Evolutionary conservation across 331 rosid genomes (phyloP).

Genomic region (Quercus phellos): DNA sequence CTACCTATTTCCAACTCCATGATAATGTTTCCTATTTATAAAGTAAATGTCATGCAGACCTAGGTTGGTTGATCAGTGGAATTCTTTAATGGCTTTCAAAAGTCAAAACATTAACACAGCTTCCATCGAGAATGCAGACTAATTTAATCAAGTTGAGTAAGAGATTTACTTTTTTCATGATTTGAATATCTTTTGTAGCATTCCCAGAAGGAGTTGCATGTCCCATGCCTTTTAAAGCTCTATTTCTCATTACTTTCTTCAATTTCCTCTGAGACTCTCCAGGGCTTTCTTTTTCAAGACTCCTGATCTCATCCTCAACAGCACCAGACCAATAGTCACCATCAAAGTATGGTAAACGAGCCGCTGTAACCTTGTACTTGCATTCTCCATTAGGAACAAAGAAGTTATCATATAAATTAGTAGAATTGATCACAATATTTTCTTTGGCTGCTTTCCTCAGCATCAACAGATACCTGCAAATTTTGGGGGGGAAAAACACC

Average conservation of each 20-base stretch:
- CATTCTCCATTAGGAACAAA: conserved; percentile 33
- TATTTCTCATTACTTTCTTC: conserved; percentile 16
- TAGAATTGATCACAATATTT: conserved; percentile 45
- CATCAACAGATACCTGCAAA: conserved; percentile 52
- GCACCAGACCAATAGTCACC: conserved; percentile 60
- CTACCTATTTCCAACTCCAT: too few species aligned
- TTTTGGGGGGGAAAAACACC: background rate
- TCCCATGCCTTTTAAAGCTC: conserved; percentile 50
- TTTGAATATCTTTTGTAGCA: conserved; percentile 44
- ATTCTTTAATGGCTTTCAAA: too few species aligned
- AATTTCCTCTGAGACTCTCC: conserved; percentile 15
- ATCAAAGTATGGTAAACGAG: conserved; percentile 61
- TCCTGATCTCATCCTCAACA: conserved; percentile 33
- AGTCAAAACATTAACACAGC: too few species aligned
- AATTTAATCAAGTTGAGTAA: background rate
- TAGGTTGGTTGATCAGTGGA: too few species aligned
- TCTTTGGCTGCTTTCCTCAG: conserved; percentile 52
- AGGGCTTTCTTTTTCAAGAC: conserved; percentile 24
- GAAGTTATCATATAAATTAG: conserved; percentile 53
- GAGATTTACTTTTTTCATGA: conserved; percentile 49
- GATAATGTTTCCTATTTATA: too few species aligned
- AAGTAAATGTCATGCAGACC: too few species aligned
- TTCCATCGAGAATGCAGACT: too few species aligned
- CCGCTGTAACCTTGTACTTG: conserved; percentile 40
- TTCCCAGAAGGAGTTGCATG: conserved; percentile 37